Percentiles rank a stretch among this genome's conserved stretches.
phyloP scores from a whole-genome alignment of 192 early-diverging fungal species.

The Spizellomyces punctatus region DNA sequence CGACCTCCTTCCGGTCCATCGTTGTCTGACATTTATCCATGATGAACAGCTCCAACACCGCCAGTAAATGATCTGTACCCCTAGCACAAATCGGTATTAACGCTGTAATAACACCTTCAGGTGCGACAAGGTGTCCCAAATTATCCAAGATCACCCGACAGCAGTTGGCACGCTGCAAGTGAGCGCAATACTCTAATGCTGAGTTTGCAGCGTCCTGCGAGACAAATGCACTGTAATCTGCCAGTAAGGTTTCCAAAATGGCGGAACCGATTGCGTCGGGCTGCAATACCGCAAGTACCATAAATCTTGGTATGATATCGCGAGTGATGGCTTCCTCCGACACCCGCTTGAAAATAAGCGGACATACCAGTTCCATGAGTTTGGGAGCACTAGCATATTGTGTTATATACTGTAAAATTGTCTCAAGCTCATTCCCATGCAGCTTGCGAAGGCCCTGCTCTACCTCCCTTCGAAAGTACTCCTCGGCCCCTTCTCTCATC shows the following conservation, averaged over 20 bases:
- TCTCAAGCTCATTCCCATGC: slow-evolving; percentile 1
- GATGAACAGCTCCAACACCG: slow-evolving; percentile 37
- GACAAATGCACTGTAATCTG: slow-evolving; percentile 7
- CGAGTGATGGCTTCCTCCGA: slow-evolving; percentile 12
- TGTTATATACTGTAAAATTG: slow-evolving; percentile 23
- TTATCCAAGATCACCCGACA: slow-evolving; percentile 33
- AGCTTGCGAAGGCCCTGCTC: slow-evolving; percentile 6
- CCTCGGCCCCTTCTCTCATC: slow-evolving; percentile 18
- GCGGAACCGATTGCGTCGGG: slow-evolving; percentile 24
- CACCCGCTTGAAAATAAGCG: slow-evolving; percentile 11
- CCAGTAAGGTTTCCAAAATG: slow-evolving; percentile 29
- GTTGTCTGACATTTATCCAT: slow-evolving; percentile 32
- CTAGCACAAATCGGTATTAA: slow-evolving; percentile 33
- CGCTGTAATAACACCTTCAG: slow-evolving; percentile 36
- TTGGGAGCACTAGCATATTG: slow-evolving; percentile 24
- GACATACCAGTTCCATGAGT: slow-evolving; percentile 28
- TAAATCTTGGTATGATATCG: slow-evolving; percentile 40
- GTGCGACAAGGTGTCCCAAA: slow-evolving; percentile 12
- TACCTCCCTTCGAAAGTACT: slow-evolving; percentile 23
- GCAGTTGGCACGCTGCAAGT: slow-evolving; percentile 38
- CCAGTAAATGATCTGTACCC: slow-evolving; percentile 37
- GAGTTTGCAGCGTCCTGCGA: slow-evolving; percentile 36
- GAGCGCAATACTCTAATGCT: slow-evolving; percentile 38
- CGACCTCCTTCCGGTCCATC: no score
- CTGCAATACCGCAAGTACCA: slow-evolving; percentile 37